A percentile compares a stretch with the other conserved stretches of the same genome.
Evolutionary conservation across 257 asterid genomes (phyloP).

Genomic region (Lycium barbarum): DNA sequence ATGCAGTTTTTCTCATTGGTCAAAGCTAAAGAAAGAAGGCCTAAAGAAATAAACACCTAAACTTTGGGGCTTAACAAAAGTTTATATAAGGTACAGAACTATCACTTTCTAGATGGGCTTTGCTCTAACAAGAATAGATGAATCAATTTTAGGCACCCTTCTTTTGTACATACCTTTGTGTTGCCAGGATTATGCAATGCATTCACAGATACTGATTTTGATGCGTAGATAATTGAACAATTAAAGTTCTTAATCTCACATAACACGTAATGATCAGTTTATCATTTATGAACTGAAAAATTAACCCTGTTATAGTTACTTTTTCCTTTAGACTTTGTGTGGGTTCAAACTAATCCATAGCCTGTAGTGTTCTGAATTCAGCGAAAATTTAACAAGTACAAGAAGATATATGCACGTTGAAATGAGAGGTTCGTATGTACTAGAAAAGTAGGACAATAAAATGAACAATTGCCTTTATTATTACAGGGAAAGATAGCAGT

Average conservation of each 20-base stretch:
- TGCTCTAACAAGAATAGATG: too few relatives aligned
- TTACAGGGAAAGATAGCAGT: neutral
- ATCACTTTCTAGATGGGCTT: too few relatives aligned
- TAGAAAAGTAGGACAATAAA: neutral
- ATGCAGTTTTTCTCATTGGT: too few relatives aligned
- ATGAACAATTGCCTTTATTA: neutral
- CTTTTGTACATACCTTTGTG: neutral
- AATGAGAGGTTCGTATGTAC: neutral
- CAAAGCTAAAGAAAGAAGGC: too few relatives aligned
- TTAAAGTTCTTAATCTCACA: neutral
- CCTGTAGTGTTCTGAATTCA: neutral
- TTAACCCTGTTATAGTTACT: neutral
- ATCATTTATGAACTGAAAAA: neutral
- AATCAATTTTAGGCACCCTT: neutral
- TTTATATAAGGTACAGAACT: too few relatives aligned
- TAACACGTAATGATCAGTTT: neutral
- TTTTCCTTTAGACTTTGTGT: neutral
- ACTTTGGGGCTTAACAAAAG: too few relatives aligned
- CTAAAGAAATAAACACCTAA: too few relatives aligned
- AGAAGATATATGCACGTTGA: neutral
- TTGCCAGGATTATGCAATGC: neutral
- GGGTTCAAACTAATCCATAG: neutral
- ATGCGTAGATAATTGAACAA: neutral
- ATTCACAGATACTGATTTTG: neutral
- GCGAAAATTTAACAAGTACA: neutral